Percentiles rank a stretch among this genome's conserved stretches.
These are phyloP conservation scores for Bipolaris bicolor DNA, from an alignment of 2,329 filamentous ascomycete genomes.

Conservation along the genomic window DNA sequence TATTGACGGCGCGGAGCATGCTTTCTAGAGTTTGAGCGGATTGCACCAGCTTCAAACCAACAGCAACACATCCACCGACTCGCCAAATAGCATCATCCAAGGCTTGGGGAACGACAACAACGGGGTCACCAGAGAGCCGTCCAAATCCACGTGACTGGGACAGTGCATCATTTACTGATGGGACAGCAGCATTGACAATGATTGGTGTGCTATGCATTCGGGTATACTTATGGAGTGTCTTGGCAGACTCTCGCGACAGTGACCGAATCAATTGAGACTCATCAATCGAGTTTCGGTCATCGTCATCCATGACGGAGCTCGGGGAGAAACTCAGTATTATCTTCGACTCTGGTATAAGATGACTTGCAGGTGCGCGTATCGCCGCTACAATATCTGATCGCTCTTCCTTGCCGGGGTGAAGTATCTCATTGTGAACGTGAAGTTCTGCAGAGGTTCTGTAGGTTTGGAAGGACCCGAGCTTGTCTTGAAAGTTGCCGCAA, in stretches of 20 bases:
- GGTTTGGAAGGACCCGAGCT: constrained; percentile 92
- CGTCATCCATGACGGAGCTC: constrained; percentile 77
- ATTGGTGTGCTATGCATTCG: constrained; percentile 77
- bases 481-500: constrained; percentile 95
- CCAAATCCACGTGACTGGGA: constrained; percentile 80
- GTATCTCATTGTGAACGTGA: constrained; percentile 87
- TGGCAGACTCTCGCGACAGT: constrained; percentile 73
- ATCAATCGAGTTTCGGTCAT: constrained; percentile 72
- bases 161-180: constrained; percentile 88
- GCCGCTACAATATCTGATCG: constrained; percentile 89
- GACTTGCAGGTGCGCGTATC: constrained; percentile 83
- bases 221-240: constrained; percentile 71
- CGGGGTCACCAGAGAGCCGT: constrained; percentile 80
- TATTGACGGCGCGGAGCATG: constrained; percentile 77
- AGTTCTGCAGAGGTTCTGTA: constrained; percentile 91
- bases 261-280: constrained; percentile 78
- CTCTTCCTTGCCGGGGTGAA: constrained; percentile 88
- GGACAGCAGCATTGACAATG: constrained; percentile 85
- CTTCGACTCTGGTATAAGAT: constrained; percentile 78
- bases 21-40: constrained; percentile 72
- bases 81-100: constrained; percentile 93
- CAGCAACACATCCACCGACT: constrained; percentile 85
- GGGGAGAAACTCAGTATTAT: constrained; percentile 85
- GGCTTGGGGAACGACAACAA: constrained; percentile 79
- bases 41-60: constrained; percentile 85